phyloP scores from a whole-genome alignment of 352 stramenopile species.

The Globisporangium irregulare region DNA sequence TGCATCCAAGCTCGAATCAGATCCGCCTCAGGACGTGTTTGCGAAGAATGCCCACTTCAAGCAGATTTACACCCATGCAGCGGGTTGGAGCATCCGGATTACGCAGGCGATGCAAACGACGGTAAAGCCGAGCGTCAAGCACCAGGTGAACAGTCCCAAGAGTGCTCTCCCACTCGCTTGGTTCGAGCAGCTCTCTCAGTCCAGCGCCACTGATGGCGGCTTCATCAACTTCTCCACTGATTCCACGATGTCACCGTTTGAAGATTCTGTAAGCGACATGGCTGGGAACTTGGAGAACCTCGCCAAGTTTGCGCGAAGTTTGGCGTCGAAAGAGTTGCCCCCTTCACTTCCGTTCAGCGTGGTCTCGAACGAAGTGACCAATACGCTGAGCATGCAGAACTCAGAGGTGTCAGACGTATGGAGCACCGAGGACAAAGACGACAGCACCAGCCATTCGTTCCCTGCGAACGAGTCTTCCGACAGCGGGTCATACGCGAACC shows the following conservation, averaged over 20 bases:
- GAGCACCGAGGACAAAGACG: slow-evolving; percentile 63
- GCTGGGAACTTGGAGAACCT: slow-evolving; percentile 70
- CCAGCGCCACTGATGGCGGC: slow-evolving; percentile 36
- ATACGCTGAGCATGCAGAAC: slow-evolving; percentile 43
- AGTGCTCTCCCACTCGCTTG: slow-evolving; percentile 69
- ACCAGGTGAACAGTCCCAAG: slow-evolving; percentile 65
- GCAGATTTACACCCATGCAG: slow-evolving; percentile 77
- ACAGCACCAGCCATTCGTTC: slow-evolving; percentile 66
- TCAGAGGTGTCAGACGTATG: slow-evolving; percentile 55
- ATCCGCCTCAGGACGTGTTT: slow-evolving; percentile 76
- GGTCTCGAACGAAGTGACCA: slow-evolving; percentile 75
- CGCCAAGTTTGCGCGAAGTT: slow-evolving; percentile 63
- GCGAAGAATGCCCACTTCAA: slow-evolving; percentile 78
- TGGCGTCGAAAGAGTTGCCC: slow-evolving; percentile 36
- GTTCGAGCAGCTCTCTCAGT: slow-evolving; percentile 71
- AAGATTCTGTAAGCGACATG: slow-evolving; percentile 41
- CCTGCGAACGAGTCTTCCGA: slow-evolving; percentile 50
- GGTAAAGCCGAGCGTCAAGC: slow-evolving; percentile 67
- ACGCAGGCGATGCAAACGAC: slow-evolving; percentile 76
- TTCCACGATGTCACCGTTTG: slow-evolving; percentile 32
- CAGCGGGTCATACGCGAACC: slow-evolving; percentile 32
- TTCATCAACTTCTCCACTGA: slow-evolving; percentile 21
- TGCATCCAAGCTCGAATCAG: slow-evolving; percentile 61
- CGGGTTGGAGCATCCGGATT: slow-evolving; percentile 74
- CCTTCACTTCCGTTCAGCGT: slow-evolving; percentile 37